phyloP scores from a whole-genome alignment of 805 yeast species.

The Saccharomycopsis sp. region DNA sequence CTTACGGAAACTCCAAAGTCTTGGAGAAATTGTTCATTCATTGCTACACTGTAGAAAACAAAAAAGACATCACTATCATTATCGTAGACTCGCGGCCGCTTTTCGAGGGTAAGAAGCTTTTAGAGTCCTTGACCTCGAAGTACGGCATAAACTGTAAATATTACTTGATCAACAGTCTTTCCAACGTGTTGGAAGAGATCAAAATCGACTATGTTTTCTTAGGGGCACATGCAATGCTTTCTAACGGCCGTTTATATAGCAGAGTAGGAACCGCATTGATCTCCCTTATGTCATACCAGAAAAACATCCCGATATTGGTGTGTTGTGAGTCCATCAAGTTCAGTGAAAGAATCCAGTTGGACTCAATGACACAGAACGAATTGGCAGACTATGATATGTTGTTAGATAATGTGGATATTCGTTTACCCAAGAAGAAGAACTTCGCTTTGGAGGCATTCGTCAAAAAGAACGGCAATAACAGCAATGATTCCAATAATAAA shows the following conservation, averaged over 20 bases:
- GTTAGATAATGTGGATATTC: slow-evolving; percentile 38
- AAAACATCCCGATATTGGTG: slow-evolving; percentile 89
- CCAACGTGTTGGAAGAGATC: slow-evolving; percentile 66
- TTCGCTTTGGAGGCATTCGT: slow-evolving; percentile 60
- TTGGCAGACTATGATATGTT: slow-evolving; percentile 75
- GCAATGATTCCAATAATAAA: slow-evolving; percentile 22
- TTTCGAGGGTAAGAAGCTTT: slow-evolving; percentile 83
- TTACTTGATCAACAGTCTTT: slow-evolving; percentile 69
- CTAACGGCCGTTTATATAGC: slow-evolving; percentile 88
- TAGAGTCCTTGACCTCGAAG: slow-evolving; percentile 40
- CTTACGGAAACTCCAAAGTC: slow-evolving; percentile 85
- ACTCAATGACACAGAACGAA: slow-evolving; percentile 91
- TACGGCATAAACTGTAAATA: slow-evolving; percentile 52
- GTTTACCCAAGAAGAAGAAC: slow-evolving; percentile 49
- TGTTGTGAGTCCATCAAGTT: slow-evolving; percentile 94
- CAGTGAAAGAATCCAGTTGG: slow-evolving; percentile 91
- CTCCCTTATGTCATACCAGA: slow-evolving; percentile 82
- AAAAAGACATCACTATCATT: slow-evolving; percentile 66
- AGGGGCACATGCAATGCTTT: slow-evolving; percentile 96
- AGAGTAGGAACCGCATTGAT: slow-evolving; percentile 93
- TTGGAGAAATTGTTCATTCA: slow-evolving; percentile 65
- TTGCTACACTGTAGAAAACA: slow-evolving; percentile 53
- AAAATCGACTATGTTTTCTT: slow-evolving; percentile 79
- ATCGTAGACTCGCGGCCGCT: slow-evolving; percentile 91
- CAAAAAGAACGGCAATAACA: slow-evolving; percentile 30